These are phyloP conservation scores for Aspergillus asperescens DNA, from an alignment of 495 filamentous ascomycete genomes.

Conservation along the genomic window DNA sequence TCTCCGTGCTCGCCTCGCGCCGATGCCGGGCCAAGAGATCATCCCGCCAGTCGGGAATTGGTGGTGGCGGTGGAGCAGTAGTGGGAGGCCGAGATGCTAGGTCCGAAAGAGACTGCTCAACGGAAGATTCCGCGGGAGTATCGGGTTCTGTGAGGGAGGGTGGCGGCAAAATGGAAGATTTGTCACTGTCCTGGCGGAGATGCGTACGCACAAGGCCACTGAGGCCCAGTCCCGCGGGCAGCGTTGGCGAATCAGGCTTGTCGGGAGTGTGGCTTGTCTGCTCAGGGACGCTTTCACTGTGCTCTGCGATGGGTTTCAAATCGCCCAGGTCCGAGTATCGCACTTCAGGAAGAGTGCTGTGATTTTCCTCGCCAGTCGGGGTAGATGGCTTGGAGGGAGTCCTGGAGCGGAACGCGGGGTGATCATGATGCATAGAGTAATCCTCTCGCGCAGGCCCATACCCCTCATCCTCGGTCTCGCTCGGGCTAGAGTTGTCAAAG, in stretches of 20 bases:
- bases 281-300: slow-evolving; percentile 14
- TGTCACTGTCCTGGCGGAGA: slow-evolving; percentile 73
- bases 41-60: slow-evolving; percentile 33
- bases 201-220: slow-evolving; percentile 83
- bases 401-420: slow-evolving; percentile 27
- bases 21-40: slow-evolving; percentile 36
- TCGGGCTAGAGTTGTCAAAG: slow-evolving; percentile 39
- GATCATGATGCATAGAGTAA: slow-evolving; percentile 30
- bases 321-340: slow-evolving; percentile 40
- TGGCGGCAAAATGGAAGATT: slow-evolving; percentile 67
- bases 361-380: slow-evolving; percentile 18
- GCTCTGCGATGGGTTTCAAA: slow-evolving; percentile 42
- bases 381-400: slow-evolving; percentile 28
- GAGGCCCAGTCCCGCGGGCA: slow-evolving; percentile 61
- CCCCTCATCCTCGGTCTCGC: slow-evolving; percentile 42
- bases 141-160: slow-evolving; percentile 28
- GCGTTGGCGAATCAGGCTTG: slow-evolving; percentile 70
- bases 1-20: slow-evolving; percentile 54
- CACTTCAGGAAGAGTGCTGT: slow-evolving; percentile 37
- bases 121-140: not conserved
- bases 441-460: slow-evolving; percentile 23
- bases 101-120: not conserved
- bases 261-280: slow-evolving; percentile 25
- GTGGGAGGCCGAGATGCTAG: slow-evolving; percentile 7
- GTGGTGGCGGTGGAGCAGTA: slow-evolving; percentile 4